Conservation (phyloP, 495 filamentous ascomycete species). For the Cryomyces antarcticus region DNA sequence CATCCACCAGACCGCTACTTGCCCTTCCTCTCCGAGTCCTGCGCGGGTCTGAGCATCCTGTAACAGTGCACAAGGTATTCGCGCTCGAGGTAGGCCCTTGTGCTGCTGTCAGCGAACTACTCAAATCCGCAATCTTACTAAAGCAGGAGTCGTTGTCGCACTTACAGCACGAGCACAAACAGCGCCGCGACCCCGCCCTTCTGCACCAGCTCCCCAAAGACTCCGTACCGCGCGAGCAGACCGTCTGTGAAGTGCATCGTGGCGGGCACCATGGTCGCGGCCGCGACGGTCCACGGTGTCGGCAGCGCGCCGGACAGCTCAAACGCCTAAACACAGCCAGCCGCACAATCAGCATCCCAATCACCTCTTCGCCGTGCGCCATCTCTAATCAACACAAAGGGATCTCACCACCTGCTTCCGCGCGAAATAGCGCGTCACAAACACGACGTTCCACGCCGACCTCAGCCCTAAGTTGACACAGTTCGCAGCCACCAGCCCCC, state of each 20-base stretch:
- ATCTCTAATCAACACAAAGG: slow-evolving; percentile 6
- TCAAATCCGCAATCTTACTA: background rate
- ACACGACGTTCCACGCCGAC: slow-evolving; percentile 56
- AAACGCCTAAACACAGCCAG: background rate
- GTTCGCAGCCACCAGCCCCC: slow-evolving; percentile 69
- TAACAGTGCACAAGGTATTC: background rate
- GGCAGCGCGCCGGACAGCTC: slow-evolving; percentile 2
- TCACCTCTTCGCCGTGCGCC: background rate
- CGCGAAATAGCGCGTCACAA: slow-evolving; percentile 45
- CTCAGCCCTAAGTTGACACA: slow-evolving; percentile 67
- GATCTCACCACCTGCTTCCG: slow-evolving; percentile 15
- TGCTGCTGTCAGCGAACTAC: background rate
- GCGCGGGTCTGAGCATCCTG: background rate
- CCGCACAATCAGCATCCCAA: background rate
- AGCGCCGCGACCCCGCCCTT: slow-evolving; percentile 28
- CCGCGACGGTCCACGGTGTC: slow-evolving; percentile 4
- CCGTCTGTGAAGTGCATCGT: slow-evolving; percentile 15
- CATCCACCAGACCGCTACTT: no score
- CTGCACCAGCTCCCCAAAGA: slow-evolving; percentile 27
- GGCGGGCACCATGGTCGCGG: slow-evolving; percentile 14
- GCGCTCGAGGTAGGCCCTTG: background rate
- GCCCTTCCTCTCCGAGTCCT: no score
- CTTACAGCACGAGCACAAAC: slow-evolving; percentile 41
- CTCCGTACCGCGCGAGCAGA: slow-evolving; percentile 11
- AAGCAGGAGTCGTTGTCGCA: slow-evolving; percentile 5